Percentiles rank a stretch among this genome's conserved stretches.
Evolutionary conservation across 805 yeast genomes (phyloP).

Genomic region (Candida incommunis): DNA sequence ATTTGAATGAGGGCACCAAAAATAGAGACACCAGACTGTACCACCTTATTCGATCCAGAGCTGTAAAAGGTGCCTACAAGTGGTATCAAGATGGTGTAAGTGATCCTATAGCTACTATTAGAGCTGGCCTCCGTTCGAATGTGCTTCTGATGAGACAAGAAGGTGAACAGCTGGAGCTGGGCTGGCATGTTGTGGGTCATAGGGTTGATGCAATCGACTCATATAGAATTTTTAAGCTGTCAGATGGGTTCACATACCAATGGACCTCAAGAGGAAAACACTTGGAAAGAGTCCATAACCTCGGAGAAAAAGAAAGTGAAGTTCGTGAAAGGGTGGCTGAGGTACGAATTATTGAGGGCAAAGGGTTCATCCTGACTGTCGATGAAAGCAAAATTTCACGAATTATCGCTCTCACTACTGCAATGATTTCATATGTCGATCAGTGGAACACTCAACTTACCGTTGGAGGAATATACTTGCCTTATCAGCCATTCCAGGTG

Average conservation of each 20-base stretch:
- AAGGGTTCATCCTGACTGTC: slow-evolving; percentile 40
- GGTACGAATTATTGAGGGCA: slow-evolving; percentile 41
- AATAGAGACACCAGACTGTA: slow-evolving; percentile 27
- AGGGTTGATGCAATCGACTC: slow-evolving; percentile 47
- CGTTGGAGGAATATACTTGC: slow-evolving; percentile 52
- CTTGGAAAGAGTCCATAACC: slow-evolving; percentile 41
- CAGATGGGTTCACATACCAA: slow-evolving; percentile 48
- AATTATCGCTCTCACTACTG: slow-evolving; percentile 41
- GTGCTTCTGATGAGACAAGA: slow-evolving; percentile 37
- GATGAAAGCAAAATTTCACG: slow-evolving; percentile 42
- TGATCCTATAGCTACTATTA: slow-evolving; percentile 37
- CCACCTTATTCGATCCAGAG: slow-evolving; percentile 47
- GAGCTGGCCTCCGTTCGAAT: slow-evolving; percentile 50
- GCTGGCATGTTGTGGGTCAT: slow-evolving; percentile 50
- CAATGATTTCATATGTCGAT: slow-evolving; percentile 46
- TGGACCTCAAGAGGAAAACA: slow-evolving; percentile 50
- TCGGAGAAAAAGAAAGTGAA: slow-evolving; percentile 52
- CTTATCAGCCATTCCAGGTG: slow-evolving; percentile 18
- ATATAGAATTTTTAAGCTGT: slow-evolving; percentile 44
- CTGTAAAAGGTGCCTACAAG: slow-evolving; percentile 52
- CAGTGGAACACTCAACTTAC: slow-evolving; percentile 52
- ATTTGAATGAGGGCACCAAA: slow-evolving; percentile 26
- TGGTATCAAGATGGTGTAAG: slow-evolving; percentile 42
- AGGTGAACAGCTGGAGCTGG: slow-evolving; percentile 39
- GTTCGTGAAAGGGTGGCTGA: slow-evolving; percentile 50